A percentile compares a stretch with the other conserved stretches of the same genome.
Evolutionary conservation across 1,284 basidiomycete genomes (phyloP).

Genomic region (Meira miltonrushii): DNA sequence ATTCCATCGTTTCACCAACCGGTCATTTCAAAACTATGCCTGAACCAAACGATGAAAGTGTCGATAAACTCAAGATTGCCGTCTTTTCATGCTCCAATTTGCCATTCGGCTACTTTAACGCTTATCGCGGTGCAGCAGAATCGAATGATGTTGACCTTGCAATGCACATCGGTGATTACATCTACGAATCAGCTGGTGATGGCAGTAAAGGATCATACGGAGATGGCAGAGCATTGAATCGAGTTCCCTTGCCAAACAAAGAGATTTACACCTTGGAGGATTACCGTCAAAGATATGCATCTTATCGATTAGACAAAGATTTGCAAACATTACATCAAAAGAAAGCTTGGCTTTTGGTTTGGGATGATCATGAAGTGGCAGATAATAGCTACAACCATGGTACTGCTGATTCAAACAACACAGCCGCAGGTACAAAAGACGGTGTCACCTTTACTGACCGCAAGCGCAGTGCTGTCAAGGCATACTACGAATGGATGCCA

Average conservation of each 20-base stretch:
- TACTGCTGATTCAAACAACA: constrained; percentile 64
- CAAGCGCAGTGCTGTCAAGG: constrained; percentile 62
- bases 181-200: constrained; percentile 41
- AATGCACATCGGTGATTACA: constrained; percentile 65
- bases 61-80: constrained; percentile 59
- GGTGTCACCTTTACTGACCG: constrained; percentile 59
- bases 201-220: constrained; percentile 42
- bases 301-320: constrained; percentile 55
- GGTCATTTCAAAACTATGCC: constrained; percentile 57
- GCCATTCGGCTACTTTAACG: constrained; percentile 63
- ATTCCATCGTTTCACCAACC: constrained; percentile 53
- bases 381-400: constrained; percentile 65
- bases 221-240: constrained; percentile 47
- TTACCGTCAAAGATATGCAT: constrained; percentile 62
- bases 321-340: constrained; percentile 19
- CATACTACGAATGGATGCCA: constrained; percentile 69
- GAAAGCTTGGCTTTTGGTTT: constrained; percentile 36
- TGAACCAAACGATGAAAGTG: constrained; percentile 29
- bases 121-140: constrained; percentile 63
- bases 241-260: constrained; percentile 54
- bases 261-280: constrained; percentile 64
- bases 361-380: constrained; percentile 64
- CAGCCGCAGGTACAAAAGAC: constrained; percentile 54
- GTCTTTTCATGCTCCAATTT: constrained; percentile 64
- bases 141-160: constrained; percentile 60